Evolutionary conservation across 1,284 basidiomycete genomes (phyloP), one percentile per base, ranked within the genome.

Genomic region (Pseudozyma sp.): DNA sequence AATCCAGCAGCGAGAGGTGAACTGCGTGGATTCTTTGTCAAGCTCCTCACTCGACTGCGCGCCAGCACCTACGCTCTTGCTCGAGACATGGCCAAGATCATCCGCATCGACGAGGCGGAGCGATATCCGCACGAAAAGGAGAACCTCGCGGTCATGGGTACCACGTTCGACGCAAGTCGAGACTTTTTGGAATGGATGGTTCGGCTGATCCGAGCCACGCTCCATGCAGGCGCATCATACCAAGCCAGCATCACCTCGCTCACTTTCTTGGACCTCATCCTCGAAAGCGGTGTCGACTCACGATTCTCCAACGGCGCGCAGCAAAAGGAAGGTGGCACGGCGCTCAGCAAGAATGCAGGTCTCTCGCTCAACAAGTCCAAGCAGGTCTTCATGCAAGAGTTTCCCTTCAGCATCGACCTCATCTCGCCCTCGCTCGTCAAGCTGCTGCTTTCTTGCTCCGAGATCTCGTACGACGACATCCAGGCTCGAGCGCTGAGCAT

Each of bases 191-290:
- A 58, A 29, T 62, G 67, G 60, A 58, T 79, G 54, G 67, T 60
- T 29, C 50, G 56, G 31, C 54, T 70, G 29, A 37, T 72, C 9
- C 57, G 65, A 30, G 54, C 59, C 11, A 72, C 76, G 5, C 68
- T 78, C 19, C 78, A 81, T 55, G 79, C 81, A 5, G 79, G 79
- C 33, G 74, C 79, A n/a, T 79, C 81, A 16, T 83, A 81, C 50
- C 66, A 79, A 31, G 51, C 74, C 43, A 68, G 66, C 56, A 69
- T 78, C 46, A 75, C 77, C 13, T 69, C 67, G 30, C 73, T 81
- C 33, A 75, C 76, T 43, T 75, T 77, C 39, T 62, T 81, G 11
- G 73, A 75, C 16, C 64, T 79, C 17, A 68, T 82, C 17, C 31
- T 81, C 10, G 72, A 78, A 34, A 68, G 69, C 34, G 77, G 69